A percentile compares a stretch with the other conserved stretches of the same genome.
These are phyloP conservation scores for Protea cynaroides DNA, from an alignment of 164 flowering plant genomes.

Conservation along the genomic window DNA sequence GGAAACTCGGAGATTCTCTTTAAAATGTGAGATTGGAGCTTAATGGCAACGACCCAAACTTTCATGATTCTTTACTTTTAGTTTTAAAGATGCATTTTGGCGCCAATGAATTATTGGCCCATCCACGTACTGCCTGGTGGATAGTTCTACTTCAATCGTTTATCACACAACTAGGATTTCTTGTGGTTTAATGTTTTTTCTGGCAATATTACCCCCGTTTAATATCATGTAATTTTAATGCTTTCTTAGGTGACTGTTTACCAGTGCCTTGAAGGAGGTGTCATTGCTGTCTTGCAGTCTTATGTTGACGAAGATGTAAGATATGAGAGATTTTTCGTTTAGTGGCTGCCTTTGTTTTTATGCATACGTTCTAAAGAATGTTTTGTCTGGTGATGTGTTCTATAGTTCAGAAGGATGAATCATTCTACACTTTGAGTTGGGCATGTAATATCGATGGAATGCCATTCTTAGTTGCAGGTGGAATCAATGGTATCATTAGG, in stretches of 20 bases:
- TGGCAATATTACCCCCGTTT: neutral
- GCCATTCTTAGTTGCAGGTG: constrained; percentile 86
- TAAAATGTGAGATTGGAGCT: too few relatives aligned
- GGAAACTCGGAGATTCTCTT: too few relatives aligned
- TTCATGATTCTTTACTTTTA: too few relatives aligned
- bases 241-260: constrained; percentile 73
- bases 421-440: constrained; percentile 95
- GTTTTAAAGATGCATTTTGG: too few relatives aligned
- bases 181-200: neutral
- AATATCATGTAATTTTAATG: neutral
- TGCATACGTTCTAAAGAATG: constrained; percentile 1
- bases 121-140: too few relatives aligned
- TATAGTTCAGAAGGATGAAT: constrained; percentile 94
- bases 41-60: too few relatives aligned
- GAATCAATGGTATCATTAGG: constrained; percentile 87
- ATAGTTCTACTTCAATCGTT: too few relatives aligned
- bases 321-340: neutral
- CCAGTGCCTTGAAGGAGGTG: constrained; percentile 87
- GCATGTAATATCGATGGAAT: constrained; percentile 70
- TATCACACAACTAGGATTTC: neutral
- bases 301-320: constrained; percentile 93
- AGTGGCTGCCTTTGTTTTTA: neutral
- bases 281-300: constrained; percentile 72
- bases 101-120: too few relatives aligned
- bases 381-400: constrained; percentile 25